These are phyloP conservation scores for Parafenestella ontariensis DNA, from an alignment of 2,329 filamentous ascomycete species.

Conservation along the genomic window DNA sequence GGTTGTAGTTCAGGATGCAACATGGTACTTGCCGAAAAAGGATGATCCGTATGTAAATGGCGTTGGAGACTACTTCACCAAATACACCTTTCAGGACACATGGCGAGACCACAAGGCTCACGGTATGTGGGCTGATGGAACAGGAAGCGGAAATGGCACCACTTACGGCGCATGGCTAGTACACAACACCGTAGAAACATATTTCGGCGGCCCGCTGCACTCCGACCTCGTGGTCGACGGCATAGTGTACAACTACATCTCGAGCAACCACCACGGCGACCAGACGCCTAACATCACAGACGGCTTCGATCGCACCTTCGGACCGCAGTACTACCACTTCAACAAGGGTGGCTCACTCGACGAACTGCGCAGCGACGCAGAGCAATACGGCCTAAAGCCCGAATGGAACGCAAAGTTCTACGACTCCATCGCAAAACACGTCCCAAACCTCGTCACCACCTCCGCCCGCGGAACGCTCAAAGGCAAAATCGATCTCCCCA, in stretches of 20 bases:
- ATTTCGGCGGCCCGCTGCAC: conserved; percentile 66
- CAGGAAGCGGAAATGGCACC: conserved; percentile 56
- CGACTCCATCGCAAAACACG: conserved; percentile 65
- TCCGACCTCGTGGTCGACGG: conserved; percentile 69
- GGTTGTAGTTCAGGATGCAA: conserved; percentile 67
- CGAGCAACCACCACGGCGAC: conserved; percentile 66
- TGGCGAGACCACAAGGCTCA: conserved; percentile 66
- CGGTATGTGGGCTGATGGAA: conserved; percentile 61
- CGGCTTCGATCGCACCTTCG: conserved; percentile 57
- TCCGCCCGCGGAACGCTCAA: conserved; percentile 59
- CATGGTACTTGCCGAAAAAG: conserved; percentile 63
- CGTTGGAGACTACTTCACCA: conserved; percentile 69
- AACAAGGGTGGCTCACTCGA: conserved; percentile 58
- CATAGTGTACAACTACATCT: conserved; percentile 69
- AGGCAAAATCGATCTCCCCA: conserved; percentile 60
- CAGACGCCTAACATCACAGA: conserved; percentile 69
- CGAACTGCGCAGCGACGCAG: conserved; percentile 62
- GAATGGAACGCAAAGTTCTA: conserved; percentile 68
- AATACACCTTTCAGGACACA: conserved; percentile 67
- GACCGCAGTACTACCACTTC: conserved; percentile 68
- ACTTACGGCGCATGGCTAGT: conserved; percentile 69
- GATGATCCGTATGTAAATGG: conserved; percentile 62
- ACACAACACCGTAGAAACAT: conserved; percentile 69
- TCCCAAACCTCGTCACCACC: conserved; percentile 65
- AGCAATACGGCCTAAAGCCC: conserved; percentile 57